These are phyloP conservation scores for Fusarium musae DNA, from an alignment of 2,329 filamentous ascomycete genomes.

Conservation along the genomic window DNA sequence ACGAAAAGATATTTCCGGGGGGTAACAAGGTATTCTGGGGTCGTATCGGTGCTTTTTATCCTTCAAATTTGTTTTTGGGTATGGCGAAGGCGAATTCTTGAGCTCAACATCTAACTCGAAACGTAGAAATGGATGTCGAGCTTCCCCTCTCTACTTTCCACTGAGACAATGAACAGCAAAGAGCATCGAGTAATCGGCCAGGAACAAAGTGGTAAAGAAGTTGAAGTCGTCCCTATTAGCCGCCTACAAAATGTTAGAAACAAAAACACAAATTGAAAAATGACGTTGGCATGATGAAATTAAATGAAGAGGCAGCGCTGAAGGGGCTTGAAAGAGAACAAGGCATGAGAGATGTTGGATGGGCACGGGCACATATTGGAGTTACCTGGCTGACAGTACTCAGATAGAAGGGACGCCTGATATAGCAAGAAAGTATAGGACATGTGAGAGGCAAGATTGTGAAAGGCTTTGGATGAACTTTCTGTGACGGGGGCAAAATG, in stretches of 20 bases:
- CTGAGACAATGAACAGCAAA: background rate
- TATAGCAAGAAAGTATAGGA: background rate
- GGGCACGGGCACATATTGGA: constrained; percentile 10
- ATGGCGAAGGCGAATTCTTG: background rate
- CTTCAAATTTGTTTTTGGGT: background rate
- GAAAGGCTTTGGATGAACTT: background rate
- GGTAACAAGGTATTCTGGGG: background rate
- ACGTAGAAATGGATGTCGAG: background rate
- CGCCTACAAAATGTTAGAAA: background rate
- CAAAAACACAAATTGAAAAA: background rate
- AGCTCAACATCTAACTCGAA: background rate
- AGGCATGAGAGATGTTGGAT: constrained; percentile 4
- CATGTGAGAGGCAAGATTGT: background rate
- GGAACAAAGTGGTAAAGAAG: background rate
- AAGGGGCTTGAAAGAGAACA: constrained; percentile 11
- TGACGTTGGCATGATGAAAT: background rate
- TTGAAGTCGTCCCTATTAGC: background rate
- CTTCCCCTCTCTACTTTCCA: background rate
- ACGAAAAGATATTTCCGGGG: background rate
- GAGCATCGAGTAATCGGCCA: background rate
- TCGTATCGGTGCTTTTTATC: constrained; percentile 5
- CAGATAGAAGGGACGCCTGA: background rate
- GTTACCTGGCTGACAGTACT: constrained; percentile 6
- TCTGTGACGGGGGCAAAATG: background rate
- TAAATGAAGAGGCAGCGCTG: constrained; percentile 2